Evolutionary conservation across 2,329 filamentous ascomycete species (phyloP).

Genomic region (Didymella sp.): DNA sequence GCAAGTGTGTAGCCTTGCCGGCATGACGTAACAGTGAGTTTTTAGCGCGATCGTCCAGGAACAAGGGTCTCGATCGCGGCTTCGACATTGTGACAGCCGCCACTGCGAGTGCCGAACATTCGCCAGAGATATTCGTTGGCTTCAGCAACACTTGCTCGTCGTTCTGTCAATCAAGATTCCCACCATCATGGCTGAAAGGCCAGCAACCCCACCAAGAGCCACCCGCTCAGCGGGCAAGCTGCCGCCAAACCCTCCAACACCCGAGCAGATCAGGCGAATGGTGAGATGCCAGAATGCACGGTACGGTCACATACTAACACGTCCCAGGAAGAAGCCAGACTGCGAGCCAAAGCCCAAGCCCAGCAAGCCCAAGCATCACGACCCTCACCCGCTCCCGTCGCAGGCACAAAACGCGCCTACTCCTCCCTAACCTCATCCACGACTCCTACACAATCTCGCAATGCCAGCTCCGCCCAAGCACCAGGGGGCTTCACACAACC

Average conservation of each 20-base stretch:
- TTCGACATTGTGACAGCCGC: constrained; percentile 25
- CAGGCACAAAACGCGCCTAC: constrained; percentile 75
- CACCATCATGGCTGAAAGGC: constrained; percentile 50
- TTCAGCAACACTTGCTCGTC: not conserved
- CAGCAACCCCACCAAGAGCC: constrained; percentile 57
- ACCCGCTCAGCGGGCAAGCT: constrained; percentile 50
- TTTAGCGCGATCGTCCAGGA: constrained; percentile 39
- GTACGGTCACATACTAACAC: not conserved
- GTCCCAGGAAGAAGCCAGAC: constrained; percentile 79
- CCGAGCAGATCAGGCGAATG: constrained; percentile 67
- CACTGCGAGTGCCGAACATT: constrained; percentile 4
- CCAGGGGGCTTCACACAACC: constrained; percentile 48
- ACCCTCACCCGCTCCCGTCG: constrained; percentile 39
- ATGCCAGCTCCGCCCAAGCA: constrained; percentile 65
- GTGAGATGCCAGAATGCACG: constrained; percentile 41
- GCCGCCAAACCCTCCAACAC: constrained; percentile 60
- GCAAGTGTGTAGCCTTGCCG: not conserved
- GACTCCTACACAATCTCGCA: constrained; percentile 66
- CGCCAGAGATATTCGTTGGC: not conserved
- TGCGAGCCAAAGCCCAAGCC: constrained; percentile 84
- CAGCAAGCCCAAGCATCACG: constrained; percentile 50
- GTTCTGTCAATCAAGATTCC: not conserved
- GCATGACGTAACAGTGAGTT: constrained; percentile 24
- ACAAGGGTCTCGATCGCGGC: constrained; percentile 30
- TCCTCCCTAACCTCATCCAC: constrained; percentile 65